phyloP scores from a whole-genome alignment of 2,329 filamentous ascomycete genomes.

The Fusarium decemcellulare region DNA sequence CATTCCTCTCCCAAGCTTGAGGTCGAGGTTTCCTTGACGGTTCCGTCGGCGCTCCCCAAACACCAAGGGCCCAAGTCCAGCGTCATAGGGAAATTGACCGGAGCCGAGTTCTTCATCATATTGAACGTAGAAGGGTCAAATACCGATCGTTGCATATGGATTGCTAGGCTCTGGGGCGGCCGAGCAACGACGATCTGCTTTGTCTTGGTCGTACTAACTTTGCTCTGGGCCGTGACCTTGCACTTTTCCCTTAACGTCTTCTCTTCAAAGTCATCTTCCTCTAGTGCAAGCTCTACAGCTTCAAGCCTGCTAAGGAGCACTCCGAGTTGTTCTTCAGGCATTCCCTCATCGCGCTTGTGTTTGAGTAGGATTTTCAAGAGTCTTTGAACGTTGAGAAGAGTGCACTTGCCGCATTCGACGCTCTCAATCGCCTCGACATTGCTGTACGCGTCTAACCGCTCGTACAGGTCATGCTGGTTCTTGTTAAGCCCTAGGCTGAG shows the following conservation, averaged over 20 bases:
- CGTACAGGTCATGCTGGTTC: conserved; percentile 77
- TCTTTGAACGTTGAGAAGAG: conserved; percentile 72
- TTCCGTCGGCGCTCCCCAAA: conserved; percentile 70
- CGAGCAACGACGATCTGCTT: conserved; percentile 90
- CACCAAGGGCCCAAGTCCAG: conserved; percentile 90
- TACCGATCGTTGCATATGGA: conserved; percentile 93
- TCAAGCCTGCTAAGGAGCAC: conserved; percentile 70
- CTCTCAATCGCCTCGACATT: conserved; percentile 88
- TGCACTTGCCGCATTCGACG: conserved; percentile 94
- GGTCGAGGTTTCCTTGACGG: conserved; percentile 1
- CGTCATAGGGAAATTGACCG: conserved; percentile 80
- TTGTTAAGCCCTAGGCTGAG: conserved; percentile 80
- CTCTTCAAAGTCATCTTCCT: conserved; percentile 85
- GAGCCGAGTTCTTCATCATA: conserved; percentile 86
- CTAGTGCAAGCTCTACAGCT: conserved; percentile 78
- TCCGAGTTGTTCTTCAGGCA: conserved; percentile 65
- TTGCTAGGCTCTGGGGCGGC: conserved; percentile 82
- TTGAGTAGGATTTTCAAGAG: conserved; percentile 64
- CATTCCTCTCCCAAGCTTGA: conserved; percentile 71
- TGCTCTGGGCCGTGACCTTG: conserved; percentile 76
- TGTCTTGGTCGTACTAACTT: conserved; percentile 86
- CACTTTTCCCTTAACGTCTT: conserved; percentile 74
- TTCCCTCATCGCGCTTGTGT: conserved; percentile 51
- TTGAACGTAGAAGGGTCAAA: conserved; percentile 88
- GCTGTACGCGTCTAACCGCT: conserved; percentile 88